Base-by-base conservation (phyloP, 208 protist species). In the Zelonia costaricensis region DNA sequence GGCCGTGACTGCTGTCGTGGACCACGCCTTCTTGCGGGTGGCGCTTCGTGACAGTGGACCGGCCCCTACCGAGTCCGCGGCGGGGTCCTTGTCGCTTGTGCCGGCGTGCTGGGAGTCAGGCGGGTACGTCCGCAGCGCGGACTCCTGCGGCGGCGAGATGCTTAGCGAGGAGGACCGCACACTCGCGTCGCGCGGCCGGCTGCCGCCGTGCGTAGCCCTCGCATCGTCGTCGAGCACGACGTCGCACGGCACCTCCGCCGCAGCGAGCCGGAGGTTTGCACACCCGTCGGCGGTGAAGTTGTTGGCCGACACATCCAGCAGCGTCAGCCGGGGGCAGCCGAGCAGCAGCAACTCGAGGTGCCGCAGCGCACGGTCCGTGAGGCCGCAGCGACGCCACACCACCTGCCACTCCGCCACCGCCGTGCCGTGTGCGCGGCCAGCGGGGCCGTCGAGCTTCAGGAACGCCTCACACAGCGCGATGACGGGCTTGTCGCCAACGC, bases 391-490 rank as follows among this genome's bases (percentile, higher is more conserved):
- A 10, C 64, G 65, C 44, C 84, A 64, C 8, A 64, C 18, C 7
- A 87, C 20, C 6, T 76, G 78, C 76, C 76, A 84, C 46, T 75
- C 69, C 12, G 28, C 33, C 3, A 82, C 49, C 35, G 47, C 51
- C 28, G 8, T 38, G 15, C 4, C 23, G 39, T 23, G 28, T 16
- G n/a, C 52, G 68, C 22, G 30, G 40, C 38, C 48, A 51, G n/a
- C n/a, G 0, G 53, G 40, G 2, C 42, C 23, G 9, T 78, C 62
- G 7, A 86, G 51, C 51, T 86, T 88, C 25, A 90, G 35, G 22
- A 93, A 69, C 15, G 76, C 44, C 70, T 93, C 86, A 13, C 64
- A 74, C 12, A 91, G 45, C 6, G 86, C 86, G 9, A 93, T 72
- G 8, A 55, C 48, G 13, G 78, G 69, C 46, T 74, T 77, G 62